Base-by-base conservation (phyloP, 441 rosid genomes). In the Syzygium syzygioides region DNA sequence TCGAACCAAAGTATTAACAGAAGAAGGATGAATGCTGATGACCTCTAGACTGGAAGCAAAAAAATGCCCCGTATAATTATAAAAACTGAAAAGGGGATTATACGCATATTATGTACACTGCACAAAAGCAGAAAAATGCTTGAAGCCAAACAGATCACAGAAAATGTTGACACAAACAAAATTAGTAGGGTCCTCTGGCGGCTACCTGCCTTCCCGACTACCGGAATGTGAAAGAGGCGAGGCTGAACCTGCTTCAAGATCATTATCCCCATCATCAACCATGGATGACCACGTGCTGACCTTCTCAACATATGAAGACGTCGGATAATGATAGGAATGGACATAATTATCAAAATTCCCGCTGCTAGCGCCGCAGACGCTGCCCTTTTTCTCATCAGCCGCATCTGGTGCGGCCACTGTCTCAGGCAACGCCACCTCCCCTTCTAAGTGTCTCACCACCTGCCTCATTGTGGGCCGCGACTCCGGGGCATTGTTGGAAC, bases 381-480 rank as follows among this genome's bases (percentile, higher is more conserved):
- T 91, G 52, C 88, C 88, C 79, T 88, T 93, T 86, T 90, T 95
- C 59, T 87, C 87, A 68, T 91, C 92, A 66, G 66, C 87, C 59
- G 88, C 93, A 15, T 93, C 95, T 15, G 95, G 96, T 55, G 96
- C 90, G 25, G 93, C 90, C 76, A 94, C 92, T 55, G 86, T 83
- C 45, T 92, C 94, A 9, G 99, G 97, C 84, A 95, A 80, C 0
- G 92, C 90, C 41, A 90, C 89, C 89, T 96, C 96, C 86, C 97
- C 96, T 34, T 96, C 98, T 66, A 97, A 90, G 90, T 93, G 96
- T 93, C 97, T 94, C 88, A 93, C 93, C 20, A 94, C 95, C 90
- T 96, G 97, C 92, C 98, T 96, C 93, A 95, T 94, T 0, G 95
- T 91, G 19, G 99, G 99, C 90, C 99, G 88, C 56, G 85, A 94